Conservation (phyloP, 2,329 filamentous ascomycete species). For the Xylariales sp. region DNA sequence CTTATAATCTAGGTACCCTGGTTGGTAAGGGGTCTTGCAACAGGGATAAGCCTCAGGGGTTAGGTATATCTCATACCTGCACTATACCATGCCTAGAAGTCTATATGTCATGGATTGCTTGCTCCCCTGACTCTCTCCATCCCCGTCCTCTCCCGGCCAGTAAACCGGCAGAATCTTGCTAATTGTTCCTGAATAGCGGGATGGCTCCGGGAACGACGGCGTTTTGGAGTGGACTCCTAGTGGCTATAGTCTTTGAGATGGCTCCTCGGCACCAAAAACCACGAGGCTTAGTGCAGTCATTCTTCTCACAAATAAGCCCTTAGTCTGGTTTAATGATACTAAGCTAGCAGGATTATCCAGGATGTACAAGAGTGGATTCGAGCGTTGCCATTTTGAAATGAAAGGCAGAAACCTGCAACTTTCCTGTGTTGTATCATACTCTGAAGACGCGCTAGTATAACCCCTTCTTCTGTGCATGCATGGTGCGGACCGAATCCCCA, state of each 20-base stretch:
- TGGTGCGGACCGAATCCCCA: constrained; percentile 38
- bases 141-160: constrained; percentile 1
- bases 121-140: constrained; percentile 27
- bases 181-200: constrained; percentile 22
- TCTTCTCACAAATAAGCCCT: constrained; percentile 21
- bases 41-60: constrained; percentile 32
- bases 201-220: constrained; percentile 11
- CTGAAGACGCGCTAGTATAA: constrained; percentile 21
- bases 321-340: constrained; percentile 18
- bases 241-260: constrained; percentile 27
- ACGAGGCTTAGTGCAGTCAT: constrained; percentile 17
- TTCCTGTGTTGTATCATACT: constrained; percentile 29
- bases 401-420: constrained; percentile 28
- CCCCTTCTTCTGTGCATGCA: constrained; percentile 36
- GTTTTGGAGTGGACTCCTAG: constrained; percentile 18
- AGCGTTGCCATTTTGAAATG: constrained; percentile 35
- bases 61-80: constrained; percentile 20
- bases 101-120: constrained; percentile 18
- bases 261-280: constrained; percentile 27
- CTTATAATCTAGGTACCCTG: constrained; percentile 26
- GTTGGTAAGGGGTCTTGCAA: constrained; percentile 21
- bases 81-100: constrained; percentile 10
- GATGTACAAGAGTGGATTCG: constrained; percentile 35
- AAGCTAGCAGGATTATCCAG: constrained; percentile 31
- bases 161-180: constrained; percentile 1